Percentiles rank a stretch among this genome's conserved stretches.
Evolutionary conservation across 2,329 filamentous ascomycete genomes (phyloP).

Genomic region (Magnaporthiopsis rhizophila): DNA sequence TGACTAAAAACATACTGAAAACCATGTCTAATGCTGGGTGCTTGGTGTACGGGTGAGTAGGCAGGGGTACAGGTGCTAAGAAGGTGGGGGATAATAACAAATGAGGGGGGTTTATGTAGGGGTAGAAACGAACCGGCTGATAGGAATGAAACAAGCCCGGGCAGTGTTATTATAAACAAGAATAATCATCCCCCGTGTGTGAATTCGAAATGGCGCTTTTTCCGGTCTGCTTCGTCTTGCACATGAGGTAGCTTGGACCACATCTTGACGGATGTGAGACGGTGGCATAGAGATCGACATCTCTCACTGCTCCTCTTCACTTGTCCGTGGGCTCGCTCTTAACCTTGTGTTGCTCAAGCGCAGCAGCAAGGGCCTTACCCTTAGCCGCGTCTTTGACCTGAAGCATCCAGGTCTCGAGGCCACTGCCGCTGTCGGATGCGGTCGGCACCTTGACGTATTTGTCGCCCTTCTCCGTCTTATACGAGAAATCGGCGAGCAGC

Average conservation of each 20-base stretch:
- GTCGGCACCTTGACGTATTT: slow-evolving; percentile 55
- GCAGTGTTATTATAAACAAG: background rate
- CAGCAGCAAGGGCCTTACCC: slow-evolving; percentile 43
- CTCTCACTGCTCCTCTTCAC: background rate
- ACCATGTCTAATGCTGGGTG: background rate
- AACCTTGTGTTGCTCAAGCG: slow-evolving; percentile 45
- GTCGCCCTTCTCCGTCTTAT: slow-evolving; percentile 44
- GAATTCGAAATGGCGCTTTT: background rate
- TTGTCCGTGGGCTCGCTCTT: slow-evolving; percentile 42
- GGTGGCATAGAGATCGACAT: background rate
- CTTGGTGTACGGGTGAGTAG: background rate
- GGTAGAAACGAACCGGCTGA: background rate
- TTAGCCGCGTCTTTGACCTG: slow-evolving; percentile 59
- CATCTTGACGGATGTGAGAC: background rate
- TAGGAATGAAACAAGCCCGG: slow-evolving; percentile 3
- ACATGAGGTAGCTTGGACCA: background rate
- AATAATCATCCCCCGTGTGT: background rate
- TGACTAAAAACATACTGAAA: slow-evolving; percentile 1
- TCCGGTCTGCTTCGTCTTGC: background rate
- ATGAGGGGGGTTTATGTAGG: background rate
- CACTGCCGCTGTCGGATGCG: slow-evolving; percentile 48
- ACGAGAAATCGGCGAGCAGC: slow-evolving; percentile 52
- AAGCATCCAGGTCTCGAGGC: slow-evolving; percentile 62
- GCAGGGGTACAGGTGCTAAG: background rate
- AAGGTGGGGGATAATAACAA: background rate